Conservation (phyloP, 257 asterid genomes). For the Capsicum baccatum region DNA sequence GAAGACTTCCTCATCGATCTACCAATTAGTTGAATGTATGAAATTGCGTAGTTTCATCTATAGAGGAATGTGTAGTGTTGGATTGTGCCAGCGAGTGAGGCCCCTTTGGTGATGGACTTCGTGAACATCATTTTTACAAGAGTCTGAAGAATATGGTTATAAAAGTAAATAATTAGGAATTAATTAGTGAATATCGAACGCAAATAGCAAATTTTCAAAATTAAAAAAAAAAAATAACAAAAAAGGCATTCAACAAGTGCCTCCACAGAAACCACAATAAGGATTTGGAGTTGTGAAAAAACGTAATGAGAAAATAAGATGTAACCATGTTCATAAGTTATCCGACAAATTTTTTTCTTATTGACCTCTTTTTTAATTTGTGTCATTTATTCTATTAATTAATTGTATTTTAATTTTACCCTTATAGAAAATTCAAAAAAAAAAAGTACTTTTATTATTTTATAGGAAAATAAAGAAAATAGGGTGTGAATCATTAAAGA, state of each 20-base stretch:
- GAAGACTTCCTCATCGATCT: too few relatives aligned
- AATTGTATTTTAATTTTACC: too few relatives aligned
- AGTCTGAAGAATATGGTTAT: slow-evolving; percentile 47
- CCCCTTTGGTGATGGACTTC: slow-evolving; percentile 50
- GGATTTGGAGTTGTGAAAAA: not conserved
- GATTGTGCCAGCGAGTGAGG: slow-evolving; percentile 24
- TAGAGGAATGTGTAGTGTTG: slow-evolving; percentile 3
- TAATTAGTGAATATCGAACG: not conserved
- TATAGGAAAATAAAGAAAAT: too few relatives aligned
- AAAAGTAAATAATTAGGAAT: not conserved
- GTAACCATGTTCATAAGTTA: too few relatives aligned
- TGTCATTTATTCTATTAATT: too few relatives aligned
- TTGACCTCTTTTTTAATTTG: too few relatives aligned
- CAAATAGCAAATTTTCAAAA: not conserved
- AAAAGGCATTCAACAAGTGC: not conserved
- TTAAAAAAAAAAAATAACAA: not conserved
- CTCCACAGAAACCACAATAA: not conserved
- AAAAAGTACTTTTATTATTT: too few relatives aligned
- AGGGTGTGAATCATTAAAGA: too few relatives aligned
- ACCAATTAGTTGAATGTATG: too few relatives aligned
- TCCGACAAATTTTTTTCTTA: too few relatives aligned
- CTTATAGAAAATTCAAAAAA: too few relatives aligned
- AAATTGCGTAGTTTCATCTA: slow-evolving; percentile 23
- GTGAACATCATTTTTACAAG: slow-evolving; percentile 44
- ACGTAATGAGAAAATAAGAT: too few relatives aligned